Evolutionary conservation across 2,329 filamentous ascomycete genomes (phyloP).

Genomic region (Fusarium sacchari): DNA sequence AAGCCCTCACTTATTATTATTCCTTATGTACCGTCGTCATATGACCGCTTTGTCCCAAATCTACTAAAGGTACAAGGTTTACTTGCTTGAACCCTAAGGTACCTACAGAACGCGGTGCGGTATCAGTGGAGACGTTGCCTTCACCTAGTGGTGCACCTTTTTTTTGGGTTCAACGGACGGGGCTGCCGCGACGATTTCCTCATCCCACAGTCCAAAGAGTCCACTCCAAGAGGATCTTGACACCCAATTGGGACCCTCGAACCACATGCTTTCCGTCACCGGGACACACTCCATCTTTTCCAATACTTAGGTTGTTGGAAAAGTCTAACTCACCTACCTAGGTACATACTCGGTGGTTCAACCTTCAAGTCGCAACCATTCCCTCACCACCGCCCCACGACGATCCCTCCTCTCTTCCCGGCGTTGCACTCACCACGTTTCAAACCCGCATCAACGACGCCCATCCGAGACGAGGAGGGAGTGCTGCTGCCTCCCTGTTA

Average conservation of each 20-base stretch:
- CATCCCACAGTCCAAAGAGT: constrained; percentile 19
- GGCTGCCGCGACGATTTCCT: constrained; percentile 31
- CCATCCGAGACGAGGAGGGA: constrained; percentile 51
- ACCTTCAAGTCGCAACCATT: constrained; percentile 49
- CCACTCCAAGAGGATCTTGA: constrained; percentile 14
- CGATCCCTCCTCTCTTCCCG: constrained; percentile 54
- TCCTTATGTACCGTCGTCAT: background rate
- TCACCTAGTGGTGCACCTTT: constrained; percentile 30
- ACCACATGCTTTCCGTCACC: constrained; percentile 31
- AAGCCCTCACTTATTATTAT: constrained; percentile 21
- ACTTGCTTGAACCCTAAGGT: background rate
- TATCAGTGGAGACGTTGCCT: constrained; percentile 22
- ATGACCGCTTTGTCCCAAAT: background rate
- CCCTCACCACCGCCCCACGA: constrained; percentile 39
- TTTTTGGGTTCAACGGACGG: constrained; percentile 17
- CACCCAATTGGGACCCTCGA: constrained; percentile 31
- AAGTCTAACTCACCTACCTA: constrained; percentile 2
- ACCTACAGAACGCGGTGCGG: constrained; percentile 9
- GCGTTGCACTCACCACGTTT: constrained; percentile 40
- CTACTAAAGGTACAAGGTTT: background rate
- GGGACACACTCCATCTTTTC: constrained; percentile 15
- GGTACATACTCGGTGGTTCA: background rate
- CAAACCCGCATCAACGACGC: constrained; percentile 32
- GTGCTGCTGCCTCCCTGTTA: constrained; percentile 26
- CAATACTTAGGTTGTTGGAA: constrained; percentile 2